phyloP scores from a whole-genome alignment of 495 filamentous ascomycete species.

The Xylaria venustula region DNA sequence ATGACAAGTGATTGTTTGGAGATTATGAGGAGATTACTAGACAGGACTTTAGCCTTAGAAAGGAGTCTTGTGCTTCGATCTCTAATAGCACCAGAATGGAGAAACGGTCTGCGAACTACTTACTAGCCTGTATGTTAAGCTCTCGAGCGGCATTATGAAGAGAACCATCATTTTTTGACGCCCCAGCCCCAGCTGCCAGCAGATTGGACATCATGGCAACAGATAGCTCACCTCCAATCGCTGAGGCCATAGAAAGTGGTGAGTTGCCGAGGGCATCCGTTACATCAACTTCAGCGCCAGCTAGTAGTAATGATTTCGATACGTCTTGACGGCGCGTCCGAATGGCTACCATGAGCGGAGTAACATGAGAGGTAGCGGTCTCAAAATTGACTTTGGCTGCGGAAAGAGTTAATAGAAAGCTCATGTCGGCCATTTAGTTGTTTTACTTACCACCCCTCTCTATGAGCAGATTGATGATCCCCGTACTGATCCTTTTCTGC shows the following conservation, averaged over 20 bases:
- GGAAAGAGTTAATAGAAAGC: conserved; percentile 10
- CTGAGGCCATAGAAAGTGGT: conserved; percentile 46
- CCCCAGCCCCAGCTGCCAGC: conserved; percentile 43
- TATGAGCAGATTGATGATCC: conserved; percentile 41
- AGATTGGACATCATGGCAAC: conserved; percentile 45
- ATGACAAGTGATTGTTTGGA: background rate
- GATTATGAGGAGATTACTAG: background rate
- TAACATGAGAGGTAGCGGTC: conserved; percentile 40
- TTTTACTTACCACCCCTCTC: conserved; percentile 34
- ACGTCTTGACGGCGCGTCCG: conserved; percentile 41
- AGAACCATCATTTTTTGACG: conserved; percentile 47
- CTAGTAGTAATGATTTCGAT: conserved; percentile 40
- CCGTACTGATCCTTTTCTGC: conserved; percentile 48
- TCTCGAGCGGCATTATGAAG: conserved; percentile 50
- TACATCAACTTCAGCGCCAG: conserved; percentile 45
- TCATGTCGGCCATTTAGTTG: background rate
- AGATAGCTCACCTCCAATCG: conserved; percentile 45
- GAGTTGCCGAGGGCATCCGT: conserved; percentile 43
- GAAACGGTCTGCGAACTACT: background rate
- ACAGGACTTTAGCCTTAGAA: no score
- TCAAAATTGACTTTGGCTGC: conserved; percentile 47
- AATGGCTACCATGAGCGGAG: conserved; percentile 50
- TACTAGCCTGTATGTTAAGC: conserved; percentile 38
- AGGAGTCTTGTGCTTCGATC: no score
- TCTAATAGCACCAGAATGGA: background rate